Percentiles rank a stretch among this genome's conserved stretches.
Conservation (phyloP, 345 rosid species). For the Alliaria petiolata region DNA sequence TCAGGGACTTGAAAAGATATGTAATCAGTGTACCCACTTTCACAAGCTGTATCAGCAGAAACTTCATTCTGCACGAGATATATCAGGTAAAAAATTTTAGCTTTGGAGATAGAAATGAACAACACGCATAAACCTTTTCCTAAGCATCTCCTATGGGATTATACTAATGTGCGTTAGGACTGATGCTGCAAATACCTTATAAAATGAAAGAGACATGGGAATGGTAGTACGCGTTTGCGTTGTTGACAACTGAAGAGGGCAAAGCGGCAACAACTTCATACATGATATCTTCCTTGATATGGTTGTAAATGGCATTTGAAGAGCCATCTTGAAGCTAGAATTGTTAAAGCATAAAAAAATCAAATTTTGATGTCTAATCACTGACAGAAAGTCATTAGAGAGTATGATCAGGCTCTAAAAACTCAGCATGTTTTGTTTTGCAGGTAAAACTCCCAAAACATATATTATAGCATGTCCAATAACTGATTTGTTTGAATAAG, state of each 20-base stretch:
- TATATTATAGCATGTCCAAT: background rate
- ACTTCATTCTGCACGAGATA: conserved; percentile 39
- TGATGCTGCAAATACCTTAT: conserved; percentile 46
- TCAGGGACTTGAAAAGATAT: conserved; percentile 61
- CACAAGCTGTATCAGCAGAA: conserved; percentile 28
- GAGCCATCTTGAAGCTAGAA: conserved; percentile 79
- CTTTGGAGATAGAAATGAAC: no score
- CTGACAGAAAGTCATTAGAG: background rate
- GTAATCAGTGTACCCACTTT: conserved; percentile 54
- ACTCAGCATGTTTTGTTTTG: background rate
- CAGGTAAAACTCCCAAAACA: background rate
- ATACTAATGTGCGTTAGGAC: background rate
- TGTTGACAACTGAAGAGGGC: conserved; percentile 51
- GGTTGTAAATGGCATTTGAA: conserved; percentile 74
- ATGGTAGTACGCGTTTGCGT: conserved; percentile 33
- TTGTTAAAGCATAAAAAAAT: background rate
- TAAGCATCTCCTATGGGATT: background rate
- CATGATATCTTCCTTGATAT: conserved; percentile 67
- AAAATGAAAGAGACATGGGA: conserved; percentile 77
- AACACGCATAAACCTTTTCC: conserved; percentile 10
- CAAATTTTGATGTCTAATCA: conserved; percentile 2
- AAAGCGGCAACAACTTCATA: conserved; percentile 56
- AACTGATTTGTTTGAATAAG: background rate
- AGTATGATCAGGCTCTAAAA: background rate
- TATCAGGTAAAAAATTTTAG: conserved; percentile 19